A percentile compares a stretch with the other conserved stretches of the same genome.
These are phyloP conservation scores for Pseudogymnoascus verrucosus DNA, from an alignment of 2,329 filamentous ascomycete species.

Conservation along the genomic window DNA sequence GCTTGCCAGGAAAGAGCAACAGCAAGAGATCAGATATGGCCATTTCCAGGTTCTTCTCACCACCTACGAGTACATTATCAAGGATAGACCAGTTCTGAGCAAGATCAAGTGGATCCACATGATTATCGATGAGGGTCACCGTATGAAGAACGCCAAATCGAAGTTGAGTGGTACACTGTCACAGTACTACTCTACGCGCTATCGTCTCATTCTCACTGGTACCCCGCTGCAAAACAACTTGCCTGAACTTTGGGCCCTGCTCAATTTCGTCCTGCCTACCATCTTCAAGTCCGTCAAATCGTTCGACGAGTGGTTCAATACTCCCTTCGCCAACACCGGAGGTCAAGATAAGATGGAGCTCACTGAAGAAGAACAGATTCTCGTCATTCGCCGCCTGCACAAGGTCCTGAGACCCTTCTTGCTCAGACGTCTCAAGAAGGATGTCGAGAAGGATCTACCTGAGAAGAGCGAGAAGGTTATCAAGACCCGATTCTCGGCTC, in stretches of 20 bases:
- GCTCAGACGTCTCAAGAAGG: constrained; percentile 96
- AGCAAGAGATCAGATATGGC: constrained; percentile 88
- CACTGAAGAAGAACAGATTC: constrained; percentile 97
- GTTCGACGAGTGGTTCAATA: constrained; percentile 99
- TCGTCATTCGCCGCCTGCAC: constrained; percentile 95
- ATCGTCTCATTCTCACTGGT: constrained; percentile 93
- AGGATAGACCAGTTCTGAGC: constrained; percentile 86
- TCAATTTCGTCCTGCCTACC: constrained; percentile 95
- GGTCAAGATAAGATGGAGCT: constrained; percentile 98
- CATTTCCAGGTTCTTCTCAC: constrained; percentile 94
- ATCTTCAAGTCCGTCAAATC: constrained; percentile 99
- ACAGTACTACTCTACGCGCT: constrained; percentile 89
- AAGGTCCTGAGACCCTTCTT: constrained; percentile 97
- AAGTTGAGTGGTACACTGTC: constrained; percentile 94
- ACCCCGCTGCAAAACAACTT: constrained; percentile 97
- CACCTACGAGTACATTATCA: constrained; percentile 99
- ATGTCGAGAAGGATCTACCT: constrained; percentile 96
- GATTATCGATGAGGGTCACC: constrained; percentile 98
- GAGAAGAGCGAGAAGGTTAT: constrained; percentile 99
- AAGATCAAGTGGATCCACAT: constrained; percentile 99
- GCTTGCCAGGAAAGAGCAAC: constrained; percentile 76
- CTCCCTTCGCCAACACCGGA: constrained; percentile 95
- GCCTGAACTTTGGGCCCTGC: constrained; percentile 90
- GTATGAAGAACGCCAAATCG: constrained; percentile 97
- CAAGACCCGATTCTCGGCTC: constrained; percentile 95